phyloP scores from a whole-genome alignment of 345 rosid genomes.

The Euphorbia pulcherrima region DNA sequence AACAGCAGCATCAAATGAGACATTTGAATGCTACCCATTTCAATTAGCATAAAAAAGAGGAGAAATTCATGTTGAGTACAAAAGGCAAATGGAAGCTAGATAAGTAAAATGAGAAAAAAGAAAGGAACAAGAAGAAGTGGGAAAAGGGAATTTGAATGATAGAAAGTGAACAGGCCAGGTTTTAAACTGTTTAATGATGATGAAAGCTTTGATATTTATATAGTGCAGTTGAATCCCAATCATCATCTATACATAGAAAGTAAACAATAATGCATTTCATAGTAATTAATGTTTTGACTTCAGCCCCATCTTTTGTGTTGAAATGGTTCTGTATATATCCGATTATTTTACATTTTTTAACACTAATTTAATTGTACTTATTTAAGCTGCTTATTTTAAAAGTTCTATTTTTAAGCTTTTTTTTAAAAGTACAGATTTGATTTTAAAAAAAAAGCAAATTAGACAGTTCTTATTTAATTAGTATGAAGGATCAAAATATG shows the following conservation, averaged over 20 bases:
- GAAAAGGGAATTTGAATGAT: conserved; percentile 18
- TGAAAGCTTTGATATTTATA: conserved; percentile 27
- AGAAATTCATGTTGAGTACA: conserved; percentile 21
- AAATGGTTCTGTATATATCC: neutral
- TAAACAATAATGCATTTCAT: conserved; percentile 11
- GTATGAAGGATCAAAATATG: too few relatives aligned
- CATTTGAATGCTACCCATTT: conserved; percentile 32
- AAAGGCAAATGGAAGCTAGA: conserved; percentile 17
- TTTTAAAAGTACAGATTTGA: too few relatives aligned
- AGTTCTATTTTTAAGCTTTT: too few relatives aligned
- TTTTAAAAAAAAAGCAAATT: too few relatives aligned
- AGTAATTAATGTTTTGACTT: conserved; percentile 15
- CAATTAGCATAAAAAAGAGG: conserved; percentile 14
- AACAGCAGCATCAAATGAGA: conserved; percentile 33
- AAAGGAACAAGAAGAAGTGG: conserved; percentile 6
- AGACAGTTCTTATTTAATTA: too few relatives aligned
- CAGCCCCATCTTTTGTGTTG: neutral
- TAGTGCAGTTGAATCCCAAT: conserved; percentile 21
- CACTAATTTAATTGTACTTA: too few relatives aligned
- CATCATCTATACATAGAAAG: conserved; percentile 21
- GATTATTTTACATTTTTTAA: neutral
- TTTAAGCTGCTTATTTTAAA: too few relatives aligned
- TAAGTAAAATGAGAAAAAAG: conserved; percentile 11
- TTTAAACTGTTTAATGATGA: conserved; percentile 18
- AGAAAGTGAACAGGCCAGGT: conserved; percentile 13